Conservation (phyloP, 805 yeast genomes). For the Candida boleticola region DNA sequence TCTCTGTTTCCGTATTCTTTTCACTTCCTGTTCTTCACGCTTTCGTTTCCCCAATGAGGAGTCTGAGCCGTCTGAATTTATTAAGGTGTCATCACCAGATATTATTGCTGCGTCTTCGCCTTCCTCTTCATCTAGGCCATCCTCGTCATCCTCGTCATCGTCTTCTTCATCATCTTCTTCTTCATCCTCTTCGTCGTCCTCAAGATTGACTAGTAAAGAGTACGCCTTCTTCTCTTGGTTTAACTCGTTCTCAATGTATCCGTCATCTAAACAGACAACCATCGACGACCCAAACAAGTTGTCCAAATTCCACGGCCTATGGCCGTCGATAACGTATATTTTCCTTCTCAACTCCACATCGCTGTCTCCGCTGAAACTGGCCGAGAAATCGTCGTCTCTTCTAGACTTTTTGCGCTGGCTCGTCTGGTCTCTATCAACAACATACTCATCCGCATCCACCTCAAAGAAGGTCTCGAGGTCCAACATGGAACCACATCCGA, state of each 20-base stretch:
- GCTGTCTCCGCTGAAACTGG: constrained; percentile 12
- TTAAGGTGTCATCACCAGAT: constrained; percentile 20
- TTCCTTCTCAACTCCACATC: constrained; percentile 44
- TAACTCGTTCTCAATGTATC: constrained; percentile 61
- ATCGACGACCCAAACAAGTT: constrained; percentile 81
- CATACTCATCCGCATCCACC: constrained; percentile 53
- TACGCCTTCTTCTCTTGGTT: constrained; percentile 62
- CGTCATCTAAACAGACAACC: constrained; percentile 86
- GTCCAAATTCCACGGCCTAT: constrained; percentile 95
- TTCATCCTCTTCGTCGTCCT: constrained; percentile 34
- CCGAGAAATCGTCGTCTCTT: constrained; percentile 22
- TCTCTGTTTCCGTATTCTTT: constrained; percentile 37
- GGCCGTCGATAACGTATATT: constrained; percentile 85
- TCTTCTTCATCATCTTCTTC: constrained; percentile 28
- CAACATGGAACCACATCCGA: constrained; percentile 94
- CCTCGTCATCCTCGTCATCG: constrained; percentile 32
- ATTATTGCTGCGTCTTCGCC: constrained; percentile 18
- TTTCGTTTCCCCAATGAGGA: constrained; percentile 15
- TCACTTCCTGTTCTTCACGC: constrained; percentile 25
- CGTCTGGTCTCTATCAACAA: constrained; percentile 14
- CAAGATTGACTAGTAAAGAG: constrained; percentile 43
- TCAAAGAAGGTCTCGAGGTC: constrained; percentile 77
- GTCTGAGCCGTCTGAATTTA: constrained; percentile 15
- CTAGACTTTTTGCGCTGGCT: constrained; percentile 9
- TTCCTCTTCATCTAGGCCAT: constrained; percentile 27